phyloP scores from a whole-genome alignment of 2,329 filamentous ascomycete genomes.

The Cytospora leucostoma region DNA sequence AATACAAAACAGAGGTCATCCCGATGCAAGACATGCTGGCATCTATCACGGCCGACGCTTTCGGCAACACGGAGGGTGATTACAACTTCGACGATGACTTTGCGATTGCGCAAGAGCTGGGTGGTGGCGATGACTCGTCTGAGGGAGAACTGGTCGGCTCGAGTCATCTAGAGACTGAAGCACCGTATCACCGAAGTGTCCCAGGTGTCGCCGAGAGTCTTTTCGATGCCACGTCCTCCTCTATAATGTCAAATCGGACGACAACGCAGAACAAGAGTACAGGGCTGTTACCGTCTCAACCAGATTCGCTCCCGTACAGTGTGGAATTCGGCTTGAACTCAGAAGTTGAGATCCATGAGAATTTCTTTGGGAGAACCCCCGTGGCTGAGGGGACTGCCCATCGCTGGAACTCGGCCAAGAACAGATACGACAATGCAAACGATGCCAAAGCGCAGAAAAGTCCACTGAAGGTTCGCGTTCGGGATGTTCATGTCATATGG shows the following conservation, averaged over 20 bases:
- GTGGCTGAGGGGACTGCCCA: slow-evolving; percentile 67
- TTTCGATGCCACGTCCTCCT: slow-evolving; percentile 47
- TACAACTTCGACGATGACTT: slow-evolving; percentile 67
- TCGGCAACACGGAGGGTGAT: slow-evolving; percentile 62
- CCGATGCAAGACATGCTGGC: slow-evolving; percentile 86
- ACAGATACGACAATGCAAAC: slow-evolving; percentile 70
- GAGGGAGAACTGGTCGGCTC: slow-evolving; percentile 36
- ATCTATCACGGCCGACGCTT: slow-evolving; percentile 86
- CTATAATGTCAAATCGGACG: slow-evolving; percentile 44
- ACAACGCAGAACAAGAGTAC: slow-evolving; percentile 39
- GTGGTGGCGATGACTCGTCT: slow-evolving; percentile 44
- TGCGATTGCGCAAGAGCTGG: slow-evolving; percentile 52
- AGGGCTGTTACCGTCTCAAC: background rate
- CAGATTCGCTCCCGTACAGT: slow-evolving; percentile 10
- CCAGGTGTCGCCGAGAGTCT: slow-evolving; percentile 47
- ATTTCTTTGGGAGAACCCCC: slow-evolving; percentile 71
- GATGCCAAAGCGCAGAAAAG: slow-evolving; percentile 62
- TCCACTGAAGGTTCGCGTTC: slow-evolving; percentile 75
- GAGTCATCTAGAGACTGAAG: slow-evolving; percentile 41
- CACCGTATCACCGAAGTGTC: slow-evolving; percentile 31
- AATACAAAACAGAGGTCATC: slow-evolving; percentile 84
- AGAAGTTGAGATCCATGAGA: slow-evolving; percentile 61
- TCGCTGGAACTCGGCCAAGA: slow-evolving; percentile 77
- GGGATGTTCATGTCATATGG: slow-evolving; percentile 94
- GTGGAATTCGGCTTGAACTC: slow-evolving; percentile 18